Evolutionary conservation across 768 basidiomycete genomes (phyloP).

Genomic region (Dacryopinax primogenitus): DNA sequence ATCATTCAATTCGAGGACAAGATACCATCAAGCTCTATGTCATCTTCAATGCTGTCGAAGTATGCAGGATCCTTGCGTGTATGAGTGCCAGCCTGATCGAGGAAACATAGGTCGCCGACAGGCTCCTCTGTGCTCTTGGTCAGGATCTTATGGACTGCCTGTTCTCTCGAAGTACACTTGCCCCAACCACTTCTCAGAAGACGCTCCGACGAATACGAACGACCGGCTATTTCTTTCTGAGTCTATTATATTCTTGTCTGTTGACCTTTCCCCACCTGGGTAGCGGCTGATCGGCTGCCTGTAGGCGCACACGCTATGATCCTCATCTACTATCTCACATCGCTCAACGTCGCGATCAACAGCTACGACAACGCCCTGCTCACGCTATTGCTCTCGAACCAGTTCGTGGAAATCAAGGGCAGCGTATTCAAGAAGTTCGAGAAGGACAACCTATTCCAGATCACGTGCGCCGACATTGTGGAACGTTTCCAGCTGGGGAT

Average conservation of each 20-base stretch:
- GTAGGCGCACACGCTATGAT: constrained; percentile 82
- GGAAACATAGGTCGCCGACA: constrained; percentile 70
- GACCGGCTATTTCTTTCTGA: constrained; percentile 69
- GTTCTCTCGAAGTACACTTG: constrained; percentile 76
- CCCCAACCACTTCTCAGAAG: constrained; percentile 41
- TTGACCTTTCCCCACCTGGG: constrained; percentile 20
- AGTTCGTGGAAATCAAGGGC: constrained; percentile 98
- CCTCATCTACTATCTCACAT: constrained; percentile 88
- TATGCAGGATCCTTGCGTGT: constrained; percentile 30
- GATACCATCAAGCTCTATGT: constrained; percentile 99
- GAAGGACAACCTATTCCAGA: constrained; percentile 96
- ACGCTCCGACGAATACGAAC: constrained; percentile 59
- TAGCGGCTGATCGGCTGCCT: constrained; percentile 5
- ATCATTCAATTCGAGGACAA: constrained; percentile 93
- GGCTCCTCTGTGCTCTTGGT: constrained; percentile 88
- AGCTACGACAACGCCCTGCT: constrained; percentile 93
- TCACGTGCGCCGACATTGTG: constrained; percentile 97
- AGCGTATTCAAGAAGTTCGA: constrained; percentile 99
- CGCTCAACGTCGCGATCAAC: constrained; percentile 94
- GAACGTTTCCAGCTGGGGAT: constrained; percentile 86
- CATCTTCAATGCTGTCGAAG: constrained; percentile 96
- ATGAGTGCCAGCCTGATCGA: background rate
- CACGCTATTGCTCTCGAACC: constrained; percentile 88
- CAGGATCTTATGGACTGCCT: constrained; percentile 95
- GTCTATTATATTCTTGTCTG: constrained; percentile 66